Evolutionary conservation across 305 asterid genomes (phyloP), one percentile per base, ranked within the genome.

Genomic region (Solanum hybrid): DNA sequence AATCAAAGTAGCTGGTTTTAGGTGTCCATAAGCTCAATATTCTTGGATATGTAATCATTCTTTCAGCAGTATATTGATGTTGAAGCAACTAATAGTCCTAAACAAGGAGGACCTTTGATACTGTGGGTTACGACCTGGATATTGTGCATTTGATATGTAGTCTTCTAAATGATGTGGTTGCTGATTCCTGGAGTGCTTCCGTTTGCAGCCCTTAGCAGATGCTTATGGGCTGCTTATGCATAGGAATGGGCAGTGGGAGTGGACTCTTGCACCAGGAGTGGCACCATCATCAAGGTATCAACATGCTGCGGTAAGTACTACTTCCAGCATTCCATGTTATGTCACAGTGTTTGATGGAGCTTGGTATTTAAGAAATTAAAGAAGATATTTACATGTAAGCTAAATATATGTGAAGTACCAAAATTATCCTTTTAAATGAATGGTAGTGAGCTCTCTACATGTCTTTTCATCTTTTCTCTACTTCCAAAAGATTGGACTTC

Each of bases 191-290:
- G 76, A 79, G 29, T 90, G 80, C 92, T 32, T 91, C 75, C 89
- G 79, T 95, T 61, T 92, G 89, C 95, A 98, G 99, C 98, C 99
- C 41, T 92, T 97, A 90, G 95, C 96, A 91, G 99, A 98, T 96
- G 99, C 99, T 91, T 98, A 97, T 91, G 99, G 99, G 92, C 93
- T 98, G 93, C 99, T 98, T 90, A 96, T 97, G 99, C 99, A 98
- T 93, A 96, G 98, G 91, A 98, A 94, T 95, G 99, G 99, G 51
- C 93, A 94, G 80, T 98, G 99, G 99, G 99, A 98, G 90, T 98
- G 99, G 99, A 98, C 99, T 90, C 98, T 96, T 90, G 99, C 99
- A 85, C 99, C 99, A 57, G 99, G 99, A 90, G 98, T 98, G 84
- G 96, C 99, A 87, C 99, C 99, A 90, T 95, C 99, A 4, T 92